Evolutionary conservation across 345 rosid species (phyloP), one percentile per base, ranked within the genome.

Genomic region (Melaleuca quinquenervia): DNA sequence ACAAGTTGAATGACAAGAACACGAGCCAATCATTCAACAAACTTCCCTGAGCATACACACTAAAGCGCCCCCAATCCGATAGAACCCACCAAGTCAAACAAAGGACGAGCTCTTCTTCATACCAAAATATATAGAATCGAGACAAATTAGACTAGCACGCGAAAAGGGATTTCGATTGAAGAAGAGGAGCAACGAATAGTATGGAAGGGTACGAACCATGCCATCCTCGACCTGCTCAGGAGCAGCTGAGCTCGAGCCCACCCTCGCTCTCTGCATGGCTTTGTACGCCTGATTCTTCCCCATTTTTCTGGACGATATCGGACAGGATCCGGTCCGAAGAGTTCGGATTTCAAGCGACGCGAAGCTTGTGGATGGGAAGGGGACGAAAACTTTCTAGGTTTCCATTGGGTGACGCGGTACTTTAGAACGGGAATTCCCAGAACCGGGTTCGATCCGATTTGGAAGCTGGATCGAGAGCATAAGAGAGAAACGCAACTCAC

Each of bases 231-330:
- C 89, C 91, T 94, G 98, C 3, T 96, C 98, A 16, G 98, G 97
- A 41, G 89, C 96, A 5, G 92, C 99, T 29, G 99, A 94, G 94
- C 91, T 87, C 52, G 99, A 93, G 74, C 99, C 99, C 78, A 94
- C 89, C 94, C 94, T 91, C 41, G 99, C 89, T 92, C 94, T 93
- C 94, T 98, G 99, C 99, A 98, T 96, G 87, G 99, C 96, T 89
- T 98, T 98, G 96, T 96, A 94, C 53, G 98, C 96, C 90, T 98
- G 99, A 89, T 96, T 98, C 92, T 98, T 96, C 84, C 99, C 99
- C 99, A 98, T 97, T 60, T 97, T 60, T 90, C 26, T 0, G 48
- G 3, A 70, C 80, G 80, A 36, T 32, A 36, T 70, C 80, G 48
- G 1, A 36, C 48, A 70, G 26, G 22, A 48, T 0, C 7, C 36